phyloP scores from a whole-genome alignment of 768 basidiomycete genomes.

The Tubosaeta sp. region DNA sequence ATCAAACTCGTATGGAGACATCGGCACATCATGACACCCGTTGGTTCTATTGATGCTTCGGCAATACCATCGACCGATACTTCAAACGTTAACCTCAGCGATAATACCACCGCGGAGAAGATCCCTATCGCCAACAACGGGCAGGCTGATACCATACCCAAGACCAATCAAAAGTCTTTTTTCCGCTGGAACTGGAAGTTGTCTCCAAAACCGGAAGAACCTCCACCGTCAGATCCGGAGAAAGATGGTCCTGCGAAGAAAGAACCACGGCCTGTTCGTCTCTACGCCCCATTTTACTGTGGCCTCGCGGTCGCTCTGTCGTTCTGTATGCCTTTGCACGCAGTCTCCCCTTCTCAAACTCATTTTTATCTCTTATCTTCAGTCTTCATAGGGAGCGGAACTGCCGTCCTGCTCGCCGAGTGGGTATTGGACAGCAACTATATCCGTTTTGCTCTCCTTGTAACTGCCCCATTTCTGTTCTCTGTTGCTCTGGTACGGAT shows the following conservation, averaged over 20 bases:
- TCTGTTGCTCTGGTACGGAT: conserved; percentile 65
- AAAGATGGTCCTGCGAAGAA: conserved; percentile 38
- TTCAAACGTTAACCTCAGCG: conserved; percentile 52
- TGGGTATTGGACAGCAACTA: conserved; percentile 59
- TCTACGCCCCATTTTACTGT: conserved; percentile 70
- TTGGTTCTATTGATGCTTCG: conserved; percentile 32
- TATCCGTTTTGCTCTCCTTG: conserved; percentile 60
- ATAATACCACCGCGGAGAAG: conserved; percentile 30
- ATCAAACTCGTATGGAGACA: conserved; percentile 76
- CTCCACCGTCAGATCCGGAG: conserved; percentile 38
- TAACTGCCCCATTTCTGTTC: conserved; percentile 64
- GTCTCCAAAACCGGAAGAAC: conserved; percentile 24
- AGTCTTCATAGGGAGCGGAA: conserved; percentile 71
- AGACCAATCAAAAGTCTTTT: conserved; percentile 2
- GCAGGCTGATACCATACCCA: neutral
- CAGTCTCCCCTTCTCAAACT: conserved; percentile 6
- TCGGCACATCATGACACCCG: conserved; percentile 30
- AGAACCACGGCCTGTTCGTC: conserved; percentile 45
- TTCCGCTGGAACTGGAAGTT: conserved; percentile 46
- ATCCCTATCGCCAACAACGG: conserved; percentile 21
- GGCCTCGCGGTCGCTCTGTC: conserved; percentile 63
- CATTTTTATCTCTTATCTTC: neutral
- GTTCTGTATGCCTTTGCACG: conserved; percentile 45
- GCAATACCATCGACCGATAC: conserved; percentile 41
- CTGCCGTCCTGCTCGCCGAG: conserved; percentile 57